phyloP scores from a whole-genome alignment of 495 filamentous ascomycete genomes.

The Hyaloscypha finlandica region DNA sequence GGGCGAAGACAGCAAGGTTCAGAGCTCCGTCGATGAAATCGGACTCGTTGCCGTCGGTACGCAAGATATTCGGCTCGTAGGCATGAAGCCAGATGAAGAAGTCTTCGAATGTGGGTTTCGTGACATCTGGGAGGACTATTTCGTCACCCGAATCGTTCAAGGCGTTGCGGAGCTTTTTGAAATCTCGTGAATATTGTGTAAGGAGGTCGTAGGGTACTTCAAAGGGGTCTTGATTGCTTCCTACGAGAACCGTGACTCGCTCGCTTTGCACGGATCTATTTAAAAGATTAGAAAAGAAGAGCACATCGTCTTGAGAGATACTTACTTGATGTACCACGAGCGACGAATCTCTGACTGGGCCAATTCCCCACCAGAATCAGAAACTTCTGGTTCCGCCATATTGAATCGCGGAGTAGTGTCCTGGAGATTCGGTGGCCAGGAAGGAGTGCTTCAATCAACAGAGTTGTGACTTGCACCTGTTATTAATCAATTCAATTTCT shows the following conservation, averaged over 20 bases:
- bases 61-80: conserved; percentile 2
- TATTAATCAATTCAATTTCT: background rate
- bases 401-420: background rate
- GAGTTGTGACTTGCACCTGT: background rate
- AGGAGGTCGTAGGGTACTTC: background rate
- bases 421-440: background rate
- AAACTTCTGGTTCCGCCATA: background rate
- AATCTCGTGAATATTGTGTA: background rate
- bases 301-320: background rate
- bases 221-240: background rate
- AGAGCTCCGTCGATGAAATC: background rate
- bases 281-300: background rate
- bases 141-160: background rate
- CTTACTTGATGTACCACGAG: conserved; percentile 4
- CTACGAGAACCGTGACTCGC: conserved; percentile 7
- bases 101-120: conserved; percentile 8
- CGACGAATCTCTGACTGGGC: background rate
- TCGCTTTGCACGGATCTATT: conserved; percentile 10
- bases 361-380: background rate
- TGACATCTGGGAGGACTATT: conserved; percentile 5
- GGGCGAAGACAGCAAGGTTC: conserved; percentile 8
- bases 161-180: background rate
- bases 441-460: background rate
- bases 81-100: conserved; percentile 14
- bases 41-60: background rate